A percentile compares a stretch with the other conserved stretches of the same genome.
Conservation (phyloP, 2,329 filamentous ascomycete species). For the Helotiales sp. region DNA sequence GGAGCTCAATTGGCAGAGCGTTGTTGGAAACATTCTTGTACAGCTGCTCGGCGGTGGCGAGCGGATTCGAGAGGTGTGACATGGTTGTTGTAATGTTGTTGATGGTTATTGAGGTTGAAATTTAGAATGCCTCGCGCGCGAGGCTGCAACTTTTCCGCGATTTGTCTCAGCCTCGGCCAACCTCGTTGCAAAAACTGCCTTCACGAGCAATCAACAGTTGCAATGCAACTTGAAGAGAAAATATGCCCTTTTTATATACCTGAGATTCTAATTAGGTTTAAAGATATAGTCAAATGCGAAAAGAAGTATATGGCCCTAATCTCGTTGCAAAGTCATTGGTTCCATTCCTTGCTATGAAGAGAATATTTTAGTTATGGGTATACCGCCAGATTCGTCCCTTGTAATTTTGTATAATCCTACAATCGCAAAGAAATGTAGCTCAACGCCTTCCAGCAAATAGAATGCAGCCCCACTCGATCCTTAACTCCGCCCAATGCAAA, state of each 20-base stretch:
- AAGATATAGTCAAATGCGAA: too few species aligned
- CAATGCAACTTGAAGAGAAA: too few species aligned
- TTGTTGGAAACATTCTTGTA: conserved; percentile 54
- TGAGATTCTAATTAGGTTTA: too few species aligned
- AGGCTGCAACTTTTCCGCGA: conserved; percentile 26
- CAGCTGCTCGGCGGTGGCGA: conserved; percentile 72
- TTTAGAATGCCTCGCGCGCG: conserved; percentile 25
- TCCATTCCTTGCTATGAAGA: neutral
- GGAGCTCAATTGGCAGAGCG: conserved; percentile 65
- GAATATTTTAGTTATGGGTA: neutral
- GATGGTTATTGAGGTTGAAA: conserved; percentile 2
- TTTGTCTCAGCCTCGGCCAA: neutral
- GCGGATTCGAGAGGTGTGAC: conserved; percentile 67
- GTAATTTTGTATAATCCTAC: conserved; percentile 9
- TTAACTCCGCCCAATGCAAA: conserved; percentile 9
- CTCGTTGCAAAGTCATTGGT: neutral
- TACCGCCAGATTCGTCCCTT: neutral
- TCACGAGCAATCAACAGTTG: too few species aligned
- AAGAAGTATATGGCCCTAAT: too few species aligned
- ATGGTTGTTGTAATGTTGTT: conserved; percentile 37
- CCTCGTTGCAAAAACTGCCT: neutral
- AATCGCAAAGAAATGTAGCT: neutral
- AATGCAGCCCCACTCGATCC: neutral
- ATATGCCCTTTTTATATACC: neutral
- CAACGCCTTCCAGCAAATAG: neutral